Evolutionary conservation across 257 asterid species (phyloP).

Genomic region (Primulina tabacum): DNA sequence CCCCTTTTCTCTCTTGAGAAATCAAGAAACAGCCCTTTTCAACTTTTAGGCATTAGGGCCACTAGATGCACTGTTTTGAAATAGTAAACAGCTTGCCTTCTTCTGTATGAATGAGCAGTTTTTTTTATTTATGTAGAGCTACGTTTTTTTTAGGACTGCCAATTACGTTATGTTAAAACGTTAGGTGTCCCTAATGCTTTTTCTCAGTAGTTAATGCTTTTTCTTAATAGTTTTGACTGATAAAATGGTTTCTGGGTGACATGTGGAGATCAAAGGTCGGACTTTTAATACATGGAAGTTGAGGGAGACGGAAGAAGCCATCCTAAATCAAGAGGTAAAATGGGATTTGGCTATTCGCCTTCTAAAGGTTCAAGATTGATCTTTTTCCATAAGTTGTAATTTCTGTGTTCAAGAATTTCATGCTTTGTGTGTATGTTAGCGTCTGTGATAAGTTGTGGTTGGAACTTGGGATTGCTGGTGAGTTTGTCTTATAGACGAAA

Average conservation of each 20-base stretch:
- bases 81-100: constrained; percentile 57
- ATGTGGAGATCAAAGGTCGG: constrained; percentile 30
- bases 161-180: constrained; percentile 22
- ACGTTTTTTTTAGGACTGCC: constrained; percentile 24
- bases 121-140: constrained; percentile 3
- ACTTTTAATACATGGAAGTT: constrained; percentile 28
- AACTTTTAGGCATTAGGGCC: constrained; percentile 29
- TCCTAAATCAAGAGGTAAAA: constrained; percentile 10
- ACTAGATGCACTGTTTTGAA: constrained; percentile 40
- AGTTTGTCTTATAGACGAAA: constrained; percentile 27
- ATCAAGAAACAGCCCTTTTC: constrained; percentile 4
- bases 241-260: constrained; percentile 34
- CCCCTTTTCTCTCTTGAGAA: constrained; percentile 10
- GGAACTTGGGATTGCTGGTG: constrained; percentile 22
- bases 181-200: constrained; percentile 27
- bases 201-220: constrained; percentile 19
- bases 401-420: constrained; percentile 10
- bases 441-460: constrained; percentile 22
- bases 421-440: background rate
- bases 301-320: constrained; percentile 13
- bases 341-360: constrained; percentile 4
- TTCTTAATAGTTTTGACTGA: constrained; percentile 26
- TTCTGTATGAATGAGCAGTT: constrained; percentile 32
- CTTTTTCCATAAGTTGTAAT: constrained; percentile 22
- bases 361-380: constrained; percentile 13